These are phyloP conservation scores for Daldinia caldariorum DNA, from an alignment of 495 filamentous ascomycete genomes.

Conservation along the genomic window DNA sequence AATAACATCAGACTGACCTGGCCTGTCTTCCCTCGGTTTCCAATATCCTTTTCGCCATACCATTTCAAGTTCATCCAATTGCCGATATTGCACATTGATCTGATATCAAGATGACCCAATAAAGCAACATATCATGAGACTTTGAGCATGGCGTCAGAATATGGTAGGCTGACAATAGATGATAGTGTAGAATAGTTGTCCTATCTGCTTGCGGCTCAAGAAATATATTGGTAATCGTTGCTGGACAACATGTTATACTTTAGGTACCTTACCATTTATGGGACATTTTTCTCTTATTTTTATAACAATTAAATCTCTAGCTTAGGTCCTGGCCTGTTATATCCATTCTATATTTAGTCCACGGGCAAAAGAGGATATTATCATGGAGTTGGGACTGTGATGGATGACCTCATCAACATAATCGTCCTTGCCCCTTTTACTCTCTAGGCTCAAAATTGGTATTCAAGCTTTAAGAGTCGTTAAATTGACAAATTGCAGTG, in stretches of 20 bases:
- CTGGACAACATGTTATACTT: too few species aligned
- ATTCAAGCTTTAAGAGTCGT: not conserved
- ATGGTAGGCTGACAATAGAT: not conserved
- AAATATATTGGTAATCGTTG: too few species aligned
- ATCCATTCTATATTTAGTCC: too few species aligned
- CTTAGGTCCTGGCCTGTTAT: too few species aligned
- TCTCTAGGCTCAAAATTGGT: not conserved
- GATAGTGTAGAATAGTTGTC: not conserved
- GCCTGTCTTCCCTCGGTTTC: not conserved
- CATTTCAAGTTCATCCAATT: not conserved
- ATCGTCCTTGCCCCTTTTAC: not conserved
- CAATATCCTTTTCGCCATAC: not conserved
- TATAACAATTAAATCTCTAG: too few species aligned
- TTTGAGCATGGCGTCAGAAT: conserved; percentile 1
- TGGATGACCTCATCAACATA: conserved; percentile 1
- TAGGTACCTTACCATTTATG: too few species aligned
- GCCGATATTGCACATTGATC: not conserved
- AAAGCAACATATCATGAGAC: conserved; percentile 18
- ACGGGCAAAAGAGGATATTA: not conserved
- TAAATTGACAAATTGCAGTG: not conserved
- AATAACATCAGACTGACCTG: not conserved
- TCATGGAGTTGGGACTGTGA: not conserved
- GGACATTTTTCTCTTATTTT: too few species aligned
- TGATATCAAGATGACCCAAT: conserved; percentile 18
- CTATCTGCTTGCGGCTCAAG: not conserved